Conservation (phyloP, 2,329 filamentous ascomycete genomes). For the Venturia oleaginea region DNA sequence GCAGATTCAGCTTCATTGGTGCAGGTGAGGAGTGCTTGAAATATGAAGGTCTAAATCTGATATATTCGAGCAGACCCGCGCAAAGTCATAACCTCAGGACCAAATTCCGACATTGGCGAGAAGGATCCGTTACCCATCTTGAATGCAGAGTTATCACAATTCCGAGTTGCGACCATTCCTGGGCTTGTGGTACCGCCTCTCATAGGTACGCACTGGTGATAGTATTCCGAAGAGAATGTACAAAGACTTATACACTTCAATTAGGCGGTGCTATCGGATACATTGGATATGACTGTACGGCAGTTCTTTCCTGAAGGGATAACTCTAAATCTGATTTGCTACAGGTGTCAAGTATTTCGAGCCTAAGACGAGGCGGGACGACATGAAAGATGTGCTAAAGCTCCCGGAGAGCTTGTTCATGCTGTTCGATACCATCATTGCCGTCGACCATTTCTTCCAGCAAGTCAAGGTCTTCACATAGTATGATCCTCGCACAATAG, state of each 20-base stretch:
- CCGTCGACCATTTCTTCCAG: constrained; percentile 90
- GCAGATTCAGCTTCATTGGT: constrained; percentile 91
- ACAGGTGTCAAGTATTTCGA: constrained; percentile 78
- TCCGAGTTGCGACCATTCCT: constrained; percentile 74
- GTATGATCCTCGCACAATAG: constrained; percentile 50
- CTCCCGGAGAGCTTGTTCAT: constrained; percentile 96
- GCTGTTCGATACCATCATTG: constrained; percentile 89
- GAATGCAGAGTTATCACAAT: constrained; percentile 68
- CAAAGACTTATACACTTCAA: background rate
- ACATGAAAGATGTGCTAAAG: constrained; percentile 77
- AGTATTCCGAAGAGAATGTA: background rate
- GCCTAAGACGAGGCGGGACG: constrained; percentile 77
- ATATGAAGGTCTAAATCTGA: constrained; percentile 14
- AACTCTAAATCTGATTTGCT: background rate
- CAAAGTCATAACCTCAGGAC: constrained; percentile 79
- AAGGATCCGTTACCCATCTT: constrained; percentile 73
- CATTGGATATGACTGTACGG: constrained; percentile 79
- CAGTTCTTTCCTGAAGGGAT: background rate
- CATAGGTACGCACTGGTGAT: constrained; percentile 34
- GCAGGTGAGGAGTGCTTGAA: constrained; percentile 44
- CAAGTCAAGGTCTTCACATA: constrained; percentile 92
- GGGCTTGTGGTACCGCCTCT: constrained; percentile 75
- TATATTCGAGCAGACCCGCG: constrained; percentile 41
- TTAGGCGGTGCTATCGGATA: constrained; percentile 85
- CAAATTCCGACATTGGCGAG: constrained; percentile 71